Evolutionary conservation across 169 alveolate species (phyloP), one percentile per base, ranked within the genome.

Genomic region (Fabrea salina): DNA sequence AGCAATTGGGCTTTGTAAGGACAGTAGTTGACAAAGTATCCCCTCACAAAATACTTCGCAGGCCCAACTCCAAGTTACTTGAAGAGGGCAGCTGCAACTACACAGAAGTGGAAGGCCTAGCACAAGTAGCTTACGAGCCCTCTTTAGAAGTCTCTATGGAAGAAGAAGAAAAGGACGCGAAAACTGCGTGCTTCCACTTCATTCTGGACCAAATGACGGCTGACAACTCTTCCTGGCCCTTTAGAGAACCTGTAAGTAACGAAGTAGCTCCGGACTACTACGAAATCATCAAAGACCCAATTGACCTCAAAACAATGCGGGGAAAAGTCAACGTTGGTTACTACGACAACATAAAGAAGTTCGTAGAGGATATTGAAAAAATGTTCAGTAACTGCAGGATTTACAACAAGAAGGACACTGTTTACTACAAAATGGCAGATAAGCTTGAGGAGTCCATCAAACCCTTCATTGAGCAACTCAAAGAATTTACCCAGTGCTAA

Each of bases 221-320:
- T n/a, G 49, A 51, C 22, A 39, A 22, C 41, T 77, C 80, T 19
- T 90, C 98, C 2, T 95, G 98, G 98, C 98, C 98, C 2, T 98
- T 97, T 86, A 80, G 95, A 61, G 95, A 97, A 72, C 99, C 99
- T 2, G 99, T 98, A 7, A 92, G 97, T 44, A 90, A 86, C 37
- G 93, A 96, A 5, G 98, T 96, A 72, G 99, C 99, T 0, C 98
- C 99, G 0, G 99, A 98, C 86, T 98, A 98, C 87, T 97, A 97
- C 86, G 98, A 97, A 54, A 95, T 96, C 32, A 97, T 98, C 33
- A 95, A 91, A 47, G 96, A 96, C 49, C 99, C 99, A 0, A 96
- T 97, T 43, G 99, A 97, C 82, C 91, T 98, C 41, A 88, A 93
- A 40, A 96, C 99, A n/a, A 93, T 98, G 95, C 85, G 82, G 57